Percentiles rank a stretch among this genome's conserved stretches.
These are phyloP conservation scores for Lepiota brunneoincarnata DNA, from an alignment of 768 basidiomycete species.

Conservation along the genomic window DNA sequence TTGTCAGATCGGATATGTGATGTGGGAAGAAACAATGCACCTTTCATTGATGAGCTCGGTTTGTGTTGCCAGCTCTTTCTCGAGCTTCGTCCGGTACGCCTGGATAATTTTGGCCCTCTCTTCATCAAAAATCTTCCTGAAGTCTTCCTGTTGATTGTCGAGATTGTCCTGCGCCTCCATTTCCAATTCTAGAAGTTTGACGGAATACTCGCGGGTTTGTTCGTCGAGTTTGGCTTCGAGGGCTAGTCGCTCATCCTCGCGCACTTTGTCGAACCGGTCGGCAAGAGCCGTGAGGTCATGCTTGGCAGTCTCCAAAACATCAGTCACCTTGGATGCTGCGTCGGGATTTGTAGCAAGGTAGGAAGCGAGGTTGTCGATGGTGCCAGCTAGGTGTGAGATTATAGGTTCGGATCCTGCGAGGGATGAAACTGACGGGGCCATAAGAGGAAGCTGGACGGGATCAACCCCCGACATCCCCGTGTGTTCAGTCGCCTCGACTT, in stretches of 20 bases:
- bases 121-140: slow-evolving; percentile 75
- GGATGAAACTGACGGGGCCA: slow-evolving; percentile 78
- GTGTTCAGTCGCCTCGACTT: slow-evolving; percentile 14
- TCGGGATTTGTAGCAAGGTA: slow-evolving; percentile 76
- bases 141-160: slow-evolving; percentile 81
- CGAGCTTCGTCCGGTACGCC: slow-evolving; percentile 83
- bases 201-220: slow-evolving; percentile 80
- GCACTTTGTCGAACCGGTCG: slow-evolving; percentile 72
- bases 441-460: slow-evolving; percentile 57
- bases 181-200: slow-evolving; percentile 78
- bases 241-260: slow-evolving; percentile 71
- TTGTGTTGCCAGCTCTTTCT: slow-evolving; percentile 81
- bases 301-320: slow-evolving; percentile 79
- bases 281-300: slow-evolving; percentile 77
- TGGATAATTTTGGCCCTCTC: slow-evolving; percentile 72
- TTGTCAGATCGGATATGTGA: background rate
- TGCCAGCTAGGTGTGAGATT: slow-evolving; percentile 85
- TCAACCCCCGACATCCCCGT: slow-evolving; percentile 16
- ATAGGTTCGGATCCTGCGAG: slow-evolving; percentile 82
- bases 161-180: slow-evolving; percentile 85
- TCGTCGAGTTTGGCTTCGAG: slow-evolving; percentile 70
- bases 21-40: slow-evolving; percentile 37
- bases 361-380: slow-evolving; percentile 88
- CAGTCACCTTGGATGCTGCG: slow-evolving; percentile 63
- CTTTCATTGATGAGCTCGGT: slow-evolving; percentile 94